phyloP scores from a whole-genome alignment of 2,329 filamentous ascomycete species.

The Aspergillus vadensis region DNA sequence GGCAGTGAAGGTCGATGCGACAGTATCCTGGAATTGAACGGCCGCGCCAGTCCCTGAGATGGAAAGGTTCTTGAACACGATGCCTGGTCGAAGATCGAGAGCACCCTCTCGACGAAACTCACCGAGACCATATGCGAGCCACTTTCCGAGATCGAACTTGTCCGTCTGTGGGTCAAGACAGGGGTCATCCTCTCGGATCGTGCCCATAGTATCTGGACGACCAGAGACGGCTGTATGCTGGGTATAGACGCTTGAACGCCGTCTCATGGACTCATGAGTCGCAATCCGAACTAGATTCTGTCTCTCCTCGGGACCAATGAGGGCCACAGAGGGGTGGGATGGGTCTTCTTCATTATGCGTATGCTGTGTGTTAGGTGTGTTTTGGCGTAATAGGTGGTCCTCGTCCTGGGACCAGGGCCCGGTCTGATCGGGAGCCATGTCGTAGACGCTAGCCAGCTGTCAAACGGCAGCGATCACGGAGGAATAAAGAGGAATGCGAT shows the following conservation, averaged over 20 bases:
- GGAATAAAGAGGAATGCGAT: too few species aligned
- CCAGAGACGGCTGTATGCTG: not conserved
- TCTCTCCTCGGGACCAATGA: constrained; percentile 5
- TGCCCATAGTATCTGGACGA: not conserved
- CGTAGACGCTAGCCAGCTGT: too few species aligned
- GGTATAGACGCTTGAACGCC: constrained; percentile 11
- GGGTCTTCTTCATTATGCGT: not conserved
- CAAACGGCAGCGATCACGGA: too few species aligned
- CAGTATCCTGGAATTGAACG: constrained; percentile 7
- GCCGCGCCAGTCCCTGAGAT: constrained; percentile 10
- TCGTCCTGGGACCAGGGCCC: not conserved
- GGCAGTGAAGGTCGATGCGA: not conserved
- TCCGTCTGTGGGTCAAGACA: constrained; percentile 4
- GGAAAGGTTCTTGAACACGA: constrained; percentile 9
- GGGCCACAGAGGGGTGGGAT: not conserved
- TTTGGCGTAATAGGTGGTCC: not conserved
- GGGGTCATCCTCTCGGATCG: constrained; percentile 4
- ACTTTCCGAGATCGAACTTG: constrained; percentile 9
- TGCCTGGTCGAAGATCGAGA: not conserved
- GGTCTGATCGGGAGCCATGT: not conserved
- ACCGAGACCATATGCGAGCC: constrained; percentile 2
- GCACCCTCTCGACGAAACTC: not conserved
- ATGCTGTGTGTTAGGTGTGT: not conserved
- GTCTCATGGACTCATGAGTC: constrained; percentile 1
- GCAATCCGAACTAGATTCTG: constrained; percentile 8